phyloP scores from a whole-genome alignment of 2,329 filamentous ascomycete genomes.

The Pyricularia grisea region DNA sequence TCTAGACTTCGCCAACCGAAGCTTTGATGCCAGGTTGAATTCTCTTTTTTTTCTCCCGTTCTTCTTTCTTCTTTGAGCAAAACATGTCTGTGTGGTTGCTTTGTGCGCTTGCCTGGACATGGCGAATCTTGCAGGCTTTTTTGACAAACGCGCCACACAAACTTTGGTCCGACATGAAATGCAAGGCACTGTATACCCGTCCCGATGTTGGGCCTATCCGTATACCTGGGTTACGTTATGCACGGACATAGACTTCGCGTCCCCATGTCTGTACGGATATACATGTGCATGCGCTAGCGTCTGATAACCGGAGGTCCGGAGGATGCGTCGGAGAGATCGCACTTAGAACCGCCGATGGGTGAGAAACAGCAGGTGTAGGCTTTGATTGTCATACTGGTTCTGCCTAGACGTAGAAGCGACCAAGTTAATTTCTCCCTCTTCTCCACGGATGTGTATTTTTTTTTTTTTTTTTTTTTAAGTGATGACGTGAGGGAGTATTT shows the following conservation, averaged over 20 bases:
- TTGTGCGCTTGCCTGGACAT: neutral
- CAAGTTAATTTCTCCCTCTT: neutral
- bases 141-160: neutral
- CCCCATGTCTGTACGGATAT: neutral
- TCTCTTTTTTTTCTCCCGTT: neutral
- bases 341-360: neutral
- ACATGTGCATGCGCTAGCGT: neutral
- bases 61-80: neutral
- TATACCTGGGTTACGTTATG: neutral
- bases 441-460: neutral
- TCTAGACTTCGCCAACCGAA: neutral
- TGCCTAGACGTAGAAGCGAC: neutral
- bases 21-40: neutral
- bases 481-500: neutral
- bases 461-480: neutral
- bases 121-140: neutral
- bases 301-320: neutral
- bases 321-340: neutral
- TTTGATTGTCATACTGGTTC: neutral
- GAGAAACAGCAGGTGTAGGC: neutral
- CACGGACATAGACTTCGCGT: neutral
- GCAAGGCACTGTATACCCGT: neutral
- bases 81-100: neutral
- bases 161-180: neutral
- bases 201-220: neutral